A percentile compares a stretch with the other conserved stretches of the same genome.
Evolutionary conservation across 2,329 filamentous ascomycete genomes (phyloP).

Genomic region (Onygenales sp.): DNA sequence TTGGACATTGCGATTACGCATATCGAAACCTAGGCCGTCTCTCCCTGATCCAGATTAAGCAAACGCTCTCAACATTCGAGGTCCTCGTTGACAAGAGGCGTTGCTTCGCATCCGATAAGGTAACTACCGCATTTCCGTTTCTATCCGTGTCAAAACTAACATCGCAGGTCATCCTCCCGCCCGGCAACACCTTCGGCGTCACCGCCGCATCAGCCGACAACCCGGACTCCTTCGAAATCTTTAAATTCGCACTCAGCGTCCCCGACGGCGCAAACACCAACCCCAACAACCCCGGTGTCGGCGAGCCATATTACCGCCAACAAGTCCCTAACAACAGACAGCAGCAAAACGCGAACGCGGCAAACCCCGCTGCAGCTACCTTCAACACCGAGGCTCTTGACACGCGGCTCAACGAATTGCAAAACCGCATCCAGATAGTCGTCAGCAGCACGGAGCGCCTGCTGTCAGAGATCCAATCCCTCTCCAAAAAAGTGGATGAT

Average conservation of each 20-base stretch:
- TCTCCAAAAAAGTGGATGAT: conserved; percentile 44
- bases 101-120: conserved; percentile 74
- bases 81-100: conserved; percentile 70
- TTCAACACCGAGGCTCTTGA: conserved; percentile 24
- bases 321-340: conserved; percentile 18
- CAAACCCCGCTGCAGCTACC: conserved; percentile 20
- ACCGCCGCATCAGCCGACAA: conserved; percentile 82
- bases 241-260: conserved; percentile 69
- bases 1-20: conserved; percentile 81
- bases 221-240: conserved; percentile 89
- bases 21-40: conserved; percentile 89
- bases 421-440: conserved; percentile 64
- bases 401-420: conserved; percentile 40
- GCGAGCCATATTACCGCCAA: conserved; percentile 12
- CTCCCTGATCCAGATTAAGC: conserved; percentile 68
- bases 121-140: conserved; percentile 14
- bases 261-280: conserved; percentile 12
- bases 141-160: conserved; percentile 7
- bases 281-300: neutral
- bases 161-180: conserved; percentile 59
- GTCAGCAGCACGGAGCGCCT: conserved; percentile 51
- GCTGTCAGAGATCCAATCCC: conserved; percentile 41
- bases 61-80: conserved; percentile 54
- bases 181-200: conserved; percentile 76
- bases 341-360: conserved; percentile 22